Percentiles rank a stretch among this genome's conserved stretches.
Conservation (phyloP, 129 eudicot species). For the Flaveria linearis region DNA sequence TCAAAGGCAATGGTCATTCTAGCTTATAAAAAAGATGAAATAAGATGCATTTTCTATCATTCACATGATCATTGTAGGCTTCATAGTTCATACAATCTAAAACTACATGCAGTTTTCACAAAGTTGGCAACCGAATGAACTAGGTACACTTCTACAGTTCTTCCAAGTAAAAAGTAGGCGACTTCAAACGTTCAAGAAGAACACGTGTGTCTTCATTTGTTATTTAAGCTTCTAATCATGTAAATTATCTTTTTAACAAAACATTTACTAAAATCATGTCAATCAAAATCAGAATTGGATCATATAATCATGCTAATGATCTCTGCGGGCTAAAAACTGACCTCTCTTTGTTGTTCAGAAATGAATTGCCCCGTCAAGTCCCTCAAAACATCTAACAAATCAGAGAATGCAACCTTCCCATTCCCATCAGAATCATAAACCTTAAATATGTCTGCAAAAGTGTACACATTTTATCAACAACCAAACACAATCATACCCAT, state of each 20-base stretch:
- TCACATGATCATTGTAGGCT: no score
- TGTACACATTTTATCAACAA: background rate
- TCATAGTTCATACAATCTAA: no score
- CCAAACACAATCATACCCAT: conserved; percentile 1
- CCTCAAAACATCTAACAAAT: conserved; percentile 74
- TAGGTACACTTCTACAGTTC: background rate
- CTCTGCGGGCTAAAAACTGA: conserved; percentile 24
- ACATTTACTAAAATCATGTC: no score
- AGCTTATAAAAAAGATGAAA: no score
- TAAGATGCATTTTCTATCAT: no score
- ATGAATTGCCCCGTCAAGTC: conserved; percentile 86
- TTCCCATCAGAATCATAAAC: conserved; percentile 91
- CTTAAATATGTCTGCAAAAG: conserved; percentile 66
- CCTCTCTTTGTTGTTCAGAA: conserved; percentile 90
- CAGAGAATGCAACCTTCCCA: conserved; percentile 79
- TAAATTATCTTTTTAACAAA: background rate
- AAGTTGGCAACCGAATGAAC: background rate
- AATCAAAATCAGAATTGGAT: no score
- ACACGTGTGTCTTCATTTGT: background rate
- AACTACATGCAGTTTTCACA: no score
- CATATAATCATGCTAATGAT: background rate
- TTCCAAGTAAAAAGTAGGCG: no score
- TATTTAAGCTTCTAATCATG: background rate
- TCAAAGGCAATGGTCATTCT: no score
- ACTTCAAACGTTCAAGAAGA: no score